Conservation (phyloP, 257 asterid species). For the Catharanthus roseus region DNA sequence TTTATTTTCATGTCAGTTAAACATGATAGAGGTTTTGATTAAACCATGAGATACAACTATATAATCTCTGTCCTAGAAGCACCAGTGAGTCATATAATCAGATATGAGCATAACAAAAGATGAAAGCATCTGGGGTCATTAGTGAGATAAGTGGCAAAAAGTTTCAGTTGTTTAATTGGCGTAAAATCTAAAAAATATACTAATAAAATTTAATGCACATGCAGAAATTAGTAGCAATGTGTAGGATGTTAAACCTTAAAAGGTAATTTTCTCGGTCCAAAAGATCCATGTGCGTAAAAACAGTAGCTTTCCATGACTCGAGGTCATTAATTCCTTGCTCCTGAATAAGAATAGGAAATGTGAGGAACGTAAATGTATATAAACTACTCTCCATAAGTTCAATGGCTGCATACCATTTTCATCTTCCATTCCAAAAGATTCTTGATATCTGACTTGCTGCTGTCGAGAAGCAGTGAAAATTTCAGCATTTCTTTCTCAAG, state of each 20-base stretch:
- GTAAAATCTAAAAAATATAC: not conserved
- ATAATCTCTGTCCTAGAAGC: not conserved
- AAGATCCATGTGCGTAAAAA: constrained; percentile 48
- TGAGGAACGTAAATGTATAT: constrained; percentile 13
- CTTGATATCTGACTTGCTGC: constrained; percentile 65
- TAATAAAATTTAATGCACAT: not conserved
- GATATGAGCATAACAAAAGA: too few species aligned
- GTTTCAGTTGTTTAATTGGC: too few species aligned
- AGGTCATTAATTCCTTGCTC: constrained; percentile 59
- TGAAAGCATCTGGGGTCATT: not conserved
- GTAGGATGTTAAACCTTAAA: constrained; percentile 55
- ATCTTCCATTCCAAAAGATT: constrained; percentile 75
- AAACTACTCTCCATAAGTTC: constrained; percentile 1
- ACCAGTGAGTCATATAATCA: not conserved
- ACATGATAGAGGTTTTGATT: not conserved
- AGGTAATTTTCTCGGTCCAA: constrained; percentile 59
- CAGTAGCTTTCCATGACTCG: constrained; percentile 61
- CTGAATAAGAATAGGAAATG: constrained; percentile 30
- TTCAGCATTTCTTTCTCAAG: constrained; percentile 61
- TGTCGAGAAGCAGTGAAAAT: constrained; percentile 54
- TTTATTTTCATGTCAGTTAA: not conserved
- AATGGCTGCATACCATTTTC: constrained; percentile 36
- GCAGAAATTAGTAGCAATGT: constrained; percentile 6
- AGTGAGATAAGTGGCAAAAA: not conserved
- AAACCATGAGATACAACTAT: not conserved